Conservation (phyloP, 148 eudicot species). For the Hydrangea macrophylla region DNA sequence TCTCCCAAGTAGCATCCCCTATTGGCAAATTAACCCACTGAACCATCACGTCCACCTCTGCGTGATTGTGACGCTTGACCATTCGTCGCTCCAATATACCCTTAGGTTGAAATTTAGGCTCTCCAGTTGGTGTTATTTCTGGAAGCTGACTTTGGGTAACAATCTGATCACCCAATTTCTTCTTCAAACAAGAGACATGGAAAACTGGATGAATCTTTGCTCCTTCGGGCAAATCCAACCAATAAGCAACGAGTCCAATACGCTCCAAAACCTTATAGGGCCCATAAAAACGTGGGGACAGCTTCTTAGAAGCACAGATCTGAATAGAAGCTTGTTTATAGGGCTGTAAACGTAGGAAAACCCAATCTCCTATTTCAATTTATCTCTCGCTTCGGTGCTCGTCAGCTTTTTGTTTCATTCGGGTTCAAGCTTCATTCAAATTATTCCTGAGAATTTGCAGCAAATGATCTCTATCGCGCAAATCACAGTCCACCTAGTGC, state of each 20-base stretch:
- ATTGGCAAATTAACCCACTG: neutral
- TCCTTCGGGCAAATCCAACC: neutral
- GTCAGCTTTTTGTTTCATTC: constrained; percentile 1
- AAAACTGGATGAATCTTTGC: neutral
- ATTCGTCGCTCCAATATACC: neutral
- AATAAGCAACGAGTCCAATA: neutral
- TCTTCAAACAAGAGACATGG: neutral
- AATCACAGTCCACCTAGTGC: too few species aligned
- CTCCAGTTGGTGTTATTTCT: neutral
- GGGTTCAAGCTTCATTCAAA: neutral
- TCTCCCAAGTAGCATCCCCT: neutral
- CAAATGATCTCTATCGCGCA: neutral
- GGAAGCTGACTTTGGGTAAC: neutral
- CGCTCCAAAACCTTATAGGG: neutral
- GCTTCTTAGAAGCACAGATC: neutral
- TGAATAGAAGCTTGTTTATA: neutral
- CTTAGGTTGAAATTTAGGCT: neutral
- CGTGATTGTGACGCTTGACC: neutral
- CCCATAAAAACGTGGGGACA: neutral
- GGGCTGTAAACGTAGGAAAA: neutral
- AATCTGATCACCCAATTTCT: neutral
- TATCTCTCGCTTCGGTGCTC: neutral
- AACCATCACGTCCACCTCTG: neutral
- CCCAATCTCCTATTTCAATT: neutral
- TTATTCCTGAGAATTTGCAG: neutral